Conservation (phyloP, 805 yeast species). For the Ogataea haglerorum region DNA sequence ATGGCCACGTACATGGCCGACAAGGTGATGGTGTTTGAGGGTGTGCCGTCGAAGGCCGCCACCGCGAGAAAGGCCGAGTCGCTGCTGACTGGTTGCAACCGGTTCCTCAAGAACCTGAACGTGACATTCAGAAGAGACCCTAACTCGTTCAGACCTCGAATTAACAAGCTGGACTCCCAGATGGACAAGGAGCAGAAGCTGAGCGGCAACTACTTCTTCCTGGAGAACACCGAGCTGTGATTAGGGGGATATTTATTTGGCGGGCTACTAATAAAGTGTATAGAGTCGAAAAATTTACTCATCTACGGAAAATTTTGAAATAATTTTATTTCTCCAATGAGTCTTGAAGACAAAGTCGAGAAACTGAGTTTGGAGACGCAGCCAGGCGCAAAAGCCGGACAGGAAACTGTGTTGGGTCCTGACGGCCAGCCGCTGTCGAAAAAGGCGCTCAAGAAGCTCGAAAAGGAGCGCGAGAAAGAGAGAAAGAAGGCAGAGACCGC, state of each 20-base stretch:
- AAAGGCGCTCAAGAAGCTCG: constrained; percentile 92
- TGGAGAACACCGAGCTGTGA: constrained; percentile 58
- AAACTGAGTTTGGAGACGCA: constrained; percentile 20
- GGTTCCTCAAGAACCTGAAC: constrained; percentile 92
- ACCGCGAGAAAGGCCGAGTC: constrained; percentile 88
- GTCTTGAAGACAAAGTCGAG: constrained; percentile 27
- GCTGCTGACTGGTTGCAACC: constrained; percentile 93
- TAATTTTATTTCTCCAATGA: constrained; percentile 4
- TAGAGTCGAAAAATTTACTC: background rate
- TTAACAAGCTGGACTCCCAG: constrained; percentile 95
- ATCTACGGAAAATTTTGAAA: background rate
- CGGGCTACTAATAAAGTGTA: constrained; percentile 4
- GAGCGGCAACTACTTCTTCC: constrained; percentile 91
- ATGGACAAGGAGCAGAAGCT: constrained; percentile 98
- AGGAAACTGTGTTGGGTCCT: constrained; percentile 31
- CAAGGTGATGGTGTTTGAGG: constrained; percentile 97
- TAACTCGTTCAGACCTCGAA: constrained; percentile 96
- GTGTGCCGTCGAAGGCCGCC: constrained; percentile 84
- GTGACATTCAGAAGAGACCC: constrained; percentile 99
- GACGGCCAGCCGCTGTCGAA: constrained; percentile 89
- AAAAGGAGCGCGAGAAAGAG: constrained; percentile 89
- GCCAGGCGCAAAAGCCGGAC: constrained; percentile 14
- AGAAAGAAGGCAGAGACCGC: constrained; percentile 91
- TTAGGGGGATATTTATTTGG: constrained; percentile 6
- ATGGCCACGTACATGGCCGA: constrained; percentile 99